Percentiles rank a stretch among this genome's conserved stretches.
These are phyloP conservation scores for Phoma sp. DNA, from an alignment of 2,329 filamentous ascomycete genomes.

Conservation along the genomic window DNA sequence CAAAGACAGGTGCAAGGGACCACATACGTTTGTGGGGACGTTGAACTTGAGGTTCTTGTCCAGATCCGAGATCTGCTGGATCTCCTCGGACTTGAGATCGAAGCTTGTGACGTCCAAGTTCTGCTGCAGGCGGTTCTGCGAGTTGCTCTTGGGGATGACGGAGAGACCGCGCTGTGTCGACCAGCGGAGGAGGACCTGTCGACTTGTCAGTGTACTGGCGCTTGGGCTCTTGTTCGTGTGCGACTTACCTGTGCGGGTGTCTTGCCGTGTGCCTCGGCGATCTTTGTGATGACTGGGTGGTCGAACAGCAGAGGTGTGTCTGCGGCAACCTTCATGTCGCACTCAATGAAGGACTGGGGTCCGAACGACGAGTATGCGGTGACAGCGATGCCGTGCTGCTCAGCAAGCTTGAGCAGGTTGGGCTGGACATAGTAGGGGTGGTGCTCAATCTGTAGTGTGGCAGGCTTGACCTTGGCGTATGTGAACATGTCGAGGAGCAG, in stretches of 20 bases:
- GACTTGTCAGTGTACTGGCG: neutral
- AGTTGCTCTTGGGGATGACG: constrained; percentile 48
- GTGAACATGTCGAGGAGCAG: constrained; percentile 63
- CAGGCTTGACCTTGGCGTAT: constrained; percentile 49
- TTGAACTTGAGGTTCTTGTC: constrained; percentile 43
- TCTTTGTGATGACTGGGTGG: constrained; percentile 68
- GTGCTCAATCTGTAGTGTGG: constrained; percentile 47
- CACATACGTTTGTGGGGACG: constrained; percentile 44
- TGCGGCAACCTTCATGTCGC: constrained; percentile 18
- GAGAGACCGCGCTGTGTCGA: constrained; percentile 53
- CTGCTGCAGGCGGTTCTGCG: constrained; percentile 26
- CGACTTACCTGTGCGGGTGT: constrained; percentile 69
- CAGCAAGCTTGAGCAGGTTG: constrained; percentile 43
- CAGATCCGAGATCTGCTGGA: constrained; percentile 40
- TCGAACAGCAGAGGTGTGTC: constrained; percentile 41
- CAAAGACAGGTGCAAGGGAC: neutral
- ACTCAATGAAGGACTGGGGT: constrained; percentile 53
- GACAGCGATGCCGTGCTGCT: constrained; percentile 42
- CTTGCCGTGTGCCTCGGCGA: constrained; percentile 66
- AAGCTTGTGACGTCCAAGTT: constrained; percentile 42
- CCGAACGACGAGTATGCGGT: constrained; percentile 48
- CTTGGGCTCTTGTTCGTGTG: neutral
- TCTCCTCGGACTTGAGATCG: constrained; percentile 29
- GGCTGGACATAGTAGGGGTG: constrained; percentile 47
- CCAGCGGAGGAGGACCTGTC: constrained; percentile 16